Percentiles rank a stretch among this genome's conserved stretches.
These are phyloP conservation scores for Linnemannia exigua DNA, from an alignment of 192 early-diverging fungal genomes.

Conservation along the genomic window DNA sequence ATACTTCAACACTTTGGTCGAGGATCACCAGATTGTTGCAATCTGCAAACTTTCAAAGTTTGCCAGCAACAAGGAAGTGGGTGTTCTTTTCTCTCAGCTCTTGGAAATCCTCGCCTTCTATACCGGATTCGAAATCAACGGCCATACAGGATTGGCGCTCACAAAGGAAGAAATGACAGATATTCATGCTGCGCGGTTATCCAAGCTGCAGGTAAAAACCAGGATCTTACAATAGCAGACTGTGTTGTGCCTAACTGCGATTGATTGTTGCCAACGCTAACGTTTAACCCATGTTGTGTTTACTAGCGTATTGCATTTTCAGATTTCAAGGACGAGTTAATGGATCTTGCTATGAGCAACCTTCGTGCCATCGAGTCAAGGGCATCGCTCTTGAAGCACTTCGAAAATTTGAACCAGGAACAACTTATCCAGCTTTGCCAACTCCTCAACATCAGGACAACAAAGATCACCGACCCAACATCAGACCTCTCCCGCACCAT, in stretches of 20 bases:
- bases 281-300: neutral
- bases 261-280: constrained; percentile 4
- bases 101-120: constrained; percentile 80
- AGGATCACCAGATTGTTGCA: constrained; percentile 82
- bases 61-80: constrained; percentile 46
- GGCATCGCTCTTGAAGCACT: constrained; percentile 61
- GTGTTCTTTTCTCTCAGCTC: constrained; percentile 73
- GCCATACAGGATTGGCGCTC: constrained; percentile 83
- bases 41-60: constrained; percentile 65
- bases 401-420: constrained; percentile 62
- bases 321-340: constrained; percentile 74
- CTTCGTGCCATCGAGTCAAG: constrained; percentile 74
- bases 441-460: constrained; percentile 74
- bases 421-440: constrained; percentile 71
- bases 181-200: constrained; percentile 71
- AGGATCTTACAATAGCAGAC: neutral
- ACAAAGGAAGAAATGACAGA: constrained; percentile 74
- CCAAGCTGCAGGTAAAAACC: constrained; percentile 72
- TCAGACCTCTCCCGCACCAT: constrained; percentile 60
- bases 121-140: constrained; percentile 84
- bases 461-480: constrained; percentile 33
- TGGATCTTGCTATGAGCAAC: constrained; percentile 82
- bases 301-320: constrained; percentile 76
- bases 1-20: constrained; percentile 82
- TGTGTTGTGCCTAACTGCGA: neutral